Base-by-base conservation (phyloP, 1,284 basidiomycete species). In the Porogramme epimiltina region DNA sequence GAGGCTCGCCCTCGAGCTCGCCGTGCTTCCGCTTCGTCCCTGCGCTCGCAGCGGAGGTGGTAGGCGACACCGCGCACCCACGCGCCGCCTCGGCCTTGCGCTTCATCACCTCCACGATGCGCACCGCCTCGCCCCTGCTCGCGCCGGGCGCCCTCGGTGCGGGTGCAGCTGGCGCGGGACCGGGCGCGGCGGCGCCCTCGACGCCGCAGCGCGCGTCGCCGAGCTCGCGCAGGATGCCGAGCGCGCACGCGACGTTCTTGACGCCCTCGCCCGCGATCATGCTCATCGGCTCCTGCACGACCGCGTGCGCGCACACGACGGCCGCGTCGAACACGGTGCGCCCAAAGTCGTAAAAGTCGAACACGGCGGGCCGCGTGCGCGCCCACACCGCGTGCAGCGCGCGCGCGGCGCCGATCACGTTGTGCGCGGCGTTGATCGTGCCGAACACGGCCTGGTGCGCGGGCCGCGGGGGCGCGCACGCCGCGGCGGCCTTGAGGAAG, bases 251-350 rank as follows among this genome's bases (percentile, higher is more conserved):
- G 13, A 84, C 70, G 58, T 80, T 78, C 42, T 80, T 77, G 59
- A 80, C 61, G 36, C 82, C 78, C 16, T 73, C 72, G 5, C 65
- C 66, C 1, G 76, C 78, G 56, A 76, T 74, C 36, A 82, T 68
- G 28, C 73, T 73, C 18, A 61, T 66, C 3, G 81, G 79, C 42
- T 80, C 75, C 49, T 74, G 78, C 51, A 85, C 73, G 43, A 78
- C 78, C 11, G 79, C 76, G 60, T 85, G 80, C 4, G 81, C 81
- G 56, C 81, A 82, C 13, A 84, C 74, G 15, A 86, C 76, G 2
- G 81, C 76, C 0, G 87, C 81, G 55, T 85, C 83, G 61, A 86
- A 81, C 24, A 89, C 65, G 16, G 78, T 73, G 52, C 81, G 74
- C 4, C 78, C 76, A 47, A 85, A 78, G 3, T 82, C 76, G 63